Conservation (phyloP, 2,329 filamentous ascomycete species). For the Hypoxylon sp. region DNA sequence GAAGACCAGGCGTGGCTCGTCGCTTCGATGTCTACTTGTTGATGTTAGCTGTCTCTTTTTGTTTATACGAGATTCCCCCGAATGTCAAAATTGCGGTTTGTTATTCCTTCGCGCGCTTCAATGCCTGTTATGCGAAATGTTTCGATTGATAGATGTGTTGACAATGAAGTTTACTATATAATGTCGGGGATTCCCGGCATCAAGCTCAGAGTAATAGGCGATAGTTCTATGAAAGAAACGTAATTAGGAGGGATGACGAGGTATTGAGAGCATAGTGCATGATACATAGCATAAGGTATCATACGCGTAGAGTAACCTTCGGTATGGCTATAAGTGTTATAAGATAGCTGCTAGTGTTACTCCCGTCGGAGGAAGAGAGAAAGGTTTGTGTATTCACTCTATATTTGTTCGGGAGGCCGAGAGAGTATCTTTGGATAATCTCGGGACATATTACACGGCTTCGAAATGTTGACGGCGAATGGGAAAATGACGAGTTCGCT, state of each 20-base stretch:
- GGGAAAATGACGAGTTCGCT: neutral
- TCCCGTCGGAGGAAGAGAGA: too few relatives aligned
- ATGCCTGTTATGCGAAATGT: neutral
- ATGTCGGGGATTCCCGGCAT: neutral
- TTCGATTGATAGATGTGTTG: neutral
- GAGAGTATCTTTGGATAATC: too few relatives aligned
- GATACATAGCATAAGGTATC: neutral
- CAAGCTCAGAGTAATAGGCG: neutral
- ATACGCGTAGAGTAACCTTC: neutral
- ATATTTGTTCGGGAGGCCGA: too few relatives aligned
- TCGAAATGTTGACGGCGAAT: neutral
- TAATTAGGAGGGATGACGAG: neutral
- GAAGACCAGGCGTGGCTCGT: constrained; percentile 6
- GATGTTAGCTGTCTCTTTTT: constrained; percentile 29
- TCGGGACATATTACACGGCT: neutral
- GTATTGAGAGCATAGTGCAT: neutral
- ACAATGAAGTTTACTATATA: neutral
- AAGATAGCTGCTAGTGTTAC: neutral
- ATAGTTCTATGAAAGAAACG: neutral
- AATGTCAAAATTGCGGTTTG: constrained; percentile 30
- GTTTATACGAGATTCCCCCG: constrained; percentile 43
- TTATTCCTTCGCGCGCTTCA: constrained; percentile 6
- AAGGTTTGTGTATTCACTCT: too few relatives aligned
- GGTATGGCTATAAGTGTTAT: neutral
- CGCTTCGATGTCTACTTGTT: constrained; percentile 16